Conservation (phyloP, 257 asterid genomes). For the Nicotiana sylvestris region DNA sequence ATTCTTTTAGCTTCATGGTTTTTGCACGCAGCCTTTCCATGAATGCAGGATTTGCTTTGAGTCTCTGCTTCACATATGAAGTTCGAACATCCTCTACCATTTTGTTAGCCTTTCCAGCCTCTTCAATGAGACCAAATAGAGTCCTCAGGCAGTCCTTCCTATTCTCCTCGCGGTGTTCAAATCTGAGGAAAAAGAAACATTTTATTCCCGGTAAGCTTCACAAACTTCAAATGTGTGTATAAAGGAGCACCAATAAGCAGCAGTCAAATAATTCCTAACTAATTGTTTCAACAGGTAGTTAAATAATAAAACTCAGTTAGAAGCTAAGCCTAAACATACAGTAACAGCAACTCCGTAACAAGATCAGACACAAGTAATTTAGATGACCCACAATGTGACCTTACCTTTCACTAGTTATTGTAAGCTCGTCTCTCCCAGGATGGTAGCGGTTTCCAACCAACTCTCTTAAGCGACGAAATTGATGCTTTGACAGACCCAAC, state of each 20-base stretch:
- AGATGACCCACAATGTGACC: neutral
- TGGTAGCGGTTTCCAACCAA: constrained; percentile 76
- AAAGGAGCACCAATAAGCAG: neutral
- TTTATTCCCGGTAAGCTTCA: neutral
- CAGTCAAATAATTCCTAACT: neutral
- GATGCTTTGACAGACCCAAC: constrained; percentile 76
- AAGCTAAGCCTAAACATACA: neutral
- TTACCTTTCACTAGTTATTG: constrained; percentile 89
- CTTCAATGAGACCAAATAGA: constrained; percentile 67
- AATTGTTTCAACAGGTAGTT: neutral
- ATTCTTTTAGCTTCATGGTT: no score
- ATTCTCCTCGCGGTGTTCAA: constrained; percentile 91
- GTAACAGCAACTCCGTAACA: neutral
- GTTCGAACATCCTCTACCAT: constrained; percentile 60
- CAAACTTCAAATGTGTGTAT: neutral
- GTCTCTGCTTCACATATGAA: no score
- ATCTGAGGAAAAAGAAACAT: constrained; percentile 33
- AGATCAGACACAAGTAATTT: neutral
- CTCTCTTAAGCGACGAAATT: constrained; percentile 68
- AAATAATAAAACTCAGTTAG: neutral
- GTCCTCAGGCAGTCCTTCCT: constrained; percentile 93
- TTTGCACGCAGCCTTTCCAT: no score
- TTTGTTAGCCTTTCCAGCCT: constrained; percentile 66
- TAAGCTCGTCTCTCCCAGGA: constrained; percentile 93
- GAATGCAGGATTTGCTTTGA: no score